These are phyloP conservation scores for Arbutus unedo DNA, from an alignment of 148 eudicot species.

Conservation along the genomic window DNA sequence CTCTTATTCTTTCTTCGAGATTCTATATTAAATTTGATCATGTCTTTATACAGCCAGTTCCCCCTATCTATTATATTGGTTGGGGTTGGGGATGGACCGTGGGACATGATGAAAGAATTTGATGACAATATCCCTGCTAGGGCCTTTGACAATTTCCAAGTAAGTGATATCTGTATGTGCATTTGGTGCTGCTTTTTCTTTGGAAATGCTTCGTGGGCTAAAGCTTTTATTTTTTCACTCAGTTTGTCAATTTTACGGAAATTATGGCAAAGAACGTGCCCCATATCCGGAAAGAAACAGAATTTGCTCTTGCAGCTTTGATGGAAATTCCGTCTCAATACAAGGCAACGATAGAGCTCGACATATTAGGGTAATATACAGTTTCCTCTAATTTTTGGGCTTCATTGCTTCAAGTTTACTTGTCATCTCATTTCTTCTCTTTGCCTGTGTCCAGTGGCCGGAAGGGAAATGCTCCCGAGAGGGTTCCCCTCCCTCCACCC, in stretches of 20 bases:
- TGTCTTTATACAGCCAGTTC: conserved; percentile 57
- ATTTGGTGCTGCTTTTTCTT: not conserved
- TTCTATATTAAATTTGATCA: not conserved
- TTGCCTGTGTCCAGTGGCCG: conserved; percentile 41
- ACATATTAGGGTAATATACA: conserved; percentile 62
- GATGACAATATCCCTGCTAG: conserved; percentile 96
- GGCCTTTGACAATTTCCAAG: conserved; percentile 96
- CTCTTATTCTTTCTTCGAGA: conserved; percentile 5
- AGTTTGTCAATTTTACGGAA: conserved; percentile 95
- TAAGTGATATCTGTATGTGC: conserved; percentile 17
- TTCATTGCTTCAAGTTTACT: conserved; percentile 4
- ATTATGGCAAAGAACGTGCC: conserved; percentile 76
- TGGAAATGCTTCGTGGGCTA: conserved; percentile 8
- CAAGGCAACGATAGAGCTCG: conserved; percentile 80
- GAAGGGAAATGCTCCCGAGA: conserved; percentile 55
- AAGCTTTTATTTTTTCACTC: conserved; percentile 7
- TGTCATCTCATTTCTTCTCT: conserved; percentile 12
- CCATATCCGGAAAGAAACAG: conserved; percentile 75
- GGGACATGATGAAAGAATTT: conserved; percentile 98
- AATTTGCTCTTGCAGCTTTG: conserved; percentile 81
- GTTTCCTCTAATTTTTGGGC: conserved; percentile 5
- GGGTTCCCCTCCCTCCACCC: conserved; percentile 82
- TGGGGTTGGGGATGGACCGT: conserved; percentile 99
- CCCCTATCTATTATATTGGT: conserved; percentile 92
- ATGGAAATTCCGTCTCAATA: conserved; percentile 97